Evolutionary conservation across 1,284 basidiomycete genomes (phyloP), one percentile per base, ranked within the genome.

Genomic region (Blastosporella zonata): DNA sequence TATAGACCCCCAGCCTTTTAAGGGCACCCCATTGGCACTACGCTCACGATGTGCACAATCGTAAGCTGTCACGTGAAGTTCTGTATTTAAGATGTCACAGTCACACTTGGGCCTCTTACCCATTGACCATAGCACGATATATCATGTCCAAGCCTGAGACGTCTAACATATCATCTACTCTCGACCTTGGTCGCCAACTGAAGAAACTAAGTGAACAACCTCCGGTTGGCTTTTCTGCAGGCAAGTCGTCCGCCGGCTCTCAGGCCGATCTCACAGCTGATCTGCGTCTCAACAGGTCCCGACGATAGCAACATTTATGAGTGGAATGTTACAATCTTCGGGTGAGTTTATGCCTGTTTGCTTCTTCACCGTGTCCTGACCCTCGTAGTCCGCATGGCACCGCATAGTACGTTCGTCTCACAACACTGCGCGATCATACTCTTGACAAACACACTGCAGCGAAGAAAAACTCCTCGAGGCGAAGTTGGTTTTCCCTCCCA

Each of bases 401-500:
- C 7, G 71, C 95, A 35, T 96, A 95, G 90, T 93, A 68, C 56
- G 81, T 61, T 42, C 55, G 17, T 54, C 21, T 36, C 37, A 28
- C 18, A 20, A 12, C 12, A 20, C 20, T 10, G 12, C 22, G 17
- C 27, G 20, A 12, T 23, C 17, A 22, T 12, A 23, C 21, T 12
- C 22, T 45, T 40, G 23, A 28, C 23, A 27, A 33, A 34, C 34
- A 1, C 20, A 18, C 43, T 39, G 39, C 61, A 93, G 91, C 64
- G 94, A 97, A 70, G 93, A 93, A 54, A 94, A 89, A 9, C 90
- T 97, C 67, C 87, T 95, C 71, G 93, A 90, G 70, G 92, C 93
- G 12, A 78, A 87, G 45, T 71, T 97, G 55, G 78, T 83, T 5
- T 97, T 97, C 70, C 94, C 94, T 17, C 72, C 81, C 23, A 93